Conservation (phyloP, 2,329 filamentous ascomycete species). For the Penicillium sp. region DNA sequence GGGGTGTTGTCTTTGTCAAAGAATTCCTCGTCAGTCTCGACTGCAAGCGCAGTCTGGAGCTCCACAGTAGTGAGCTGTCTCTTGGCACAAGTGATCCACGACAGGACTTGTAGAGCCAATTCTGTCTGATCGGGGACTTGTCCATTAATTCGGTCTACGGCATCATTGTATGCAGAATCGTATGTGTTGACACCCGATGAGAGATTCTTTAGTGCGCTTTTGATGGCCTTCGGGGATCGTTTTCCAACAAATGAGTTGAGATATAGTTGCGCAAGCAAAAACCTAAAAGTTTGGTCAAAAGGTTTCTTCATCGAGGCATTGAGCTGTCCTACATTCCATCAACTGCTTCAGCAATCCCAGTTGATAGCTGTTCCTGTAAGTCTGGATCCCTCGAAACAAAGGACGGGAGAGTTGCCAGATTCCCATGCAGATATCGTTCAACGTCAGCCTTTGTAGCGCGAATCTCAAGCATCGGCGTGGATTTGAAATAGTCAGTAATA, state of each 20-base stretch:
- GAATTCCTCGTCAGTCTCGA: neutral
- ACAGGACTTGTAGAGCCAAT: neutral
- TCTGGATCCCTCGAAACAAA: conserved; percentile 7
- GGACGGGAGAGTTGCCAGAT: neutral
- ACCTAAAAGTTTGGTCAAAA: neutral
- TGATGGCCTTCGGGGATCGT: neutral
- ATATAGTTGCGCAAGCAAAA: neutral
- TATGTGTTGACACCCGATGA: neutral
- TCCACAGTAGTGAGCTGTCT: neutral
- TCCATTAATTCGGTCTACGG: neutral
- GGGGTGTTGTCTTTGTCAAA: neutral
- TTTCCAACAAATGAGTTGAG: neutral
- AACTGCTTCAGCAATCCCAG: neutral
- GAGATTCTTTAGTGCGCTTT: neutral
- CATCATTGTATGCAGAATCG: neutral
- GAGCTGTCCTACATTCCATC: neutral
- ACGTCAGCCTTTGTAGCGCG: neutral
- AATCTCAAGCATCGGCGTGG: neutral
- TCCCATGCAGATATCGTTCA: neutral
- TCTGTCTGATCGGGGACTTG: neutral
- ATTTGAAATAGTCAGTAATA: neutral
- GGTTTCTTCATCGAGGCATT: neutral
- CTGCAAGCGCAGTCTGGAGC: neutral
- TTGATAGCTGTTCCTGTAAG: conserved; percentile 18
- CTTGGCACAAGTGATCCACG: neutral